A percentile compares a stretch with the other conserved stretches of the same genome.
Evolutionary conservation across 805 yeast species (phyloP).

Genomic region (Wickerhamiella musiphila): DNA sequence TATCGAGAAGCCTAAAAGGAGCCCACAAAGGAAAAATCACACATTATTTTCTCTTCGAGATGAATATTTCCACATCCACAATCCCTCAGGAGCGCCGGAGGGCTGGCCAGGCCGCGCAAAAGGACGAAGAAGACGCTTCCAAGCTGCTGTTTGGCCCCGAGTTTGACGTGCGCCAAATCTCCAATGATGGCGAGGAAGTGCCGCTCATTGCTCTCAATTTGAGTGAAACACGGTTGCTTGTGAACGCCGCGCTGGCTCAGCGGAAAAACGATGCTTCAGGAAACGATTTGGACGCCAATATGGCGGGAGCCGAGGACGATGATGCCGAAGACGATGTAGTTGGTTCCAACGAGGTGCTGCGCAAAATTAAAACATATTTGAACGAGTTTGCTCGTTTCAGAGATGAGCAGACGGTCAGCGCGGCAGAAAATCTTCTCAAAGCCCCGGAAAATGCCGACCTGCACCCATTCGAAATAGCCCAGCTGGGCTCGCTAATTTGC

Average conservation of each 20-base stretch:
- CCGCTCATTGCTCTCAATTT: conserved; percentile 72
- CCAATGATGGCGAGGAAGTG: conserved; percentile 62
- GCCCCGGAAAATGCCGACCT: conserved; percentile 54
- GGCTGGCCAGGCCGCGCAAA: conserved; percentile 22
- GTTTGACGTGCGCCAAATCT: conserved; percentile 62
- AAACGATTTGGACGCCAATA: conserved; percentile 20
- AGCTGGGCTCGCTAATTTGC: conserved; percentile 72
- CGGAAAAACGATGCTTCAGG: conserved; percentile 32
- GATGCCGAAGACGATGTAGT: conserved; percentile 18
- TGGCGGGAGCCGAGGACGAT: conserved; percentile 18
- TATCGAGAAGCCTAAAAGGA: too few species aligned
- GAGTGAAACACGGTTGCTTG: conserved; percentile 76
- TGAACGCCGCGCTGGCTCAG: conserved; percentile 76
- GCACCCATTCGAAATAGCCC: conserved; percentile 94
- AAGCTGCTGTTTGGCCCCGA: conserved; percentile 81
- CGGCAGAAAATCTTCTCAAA: conserved; percentile 73
- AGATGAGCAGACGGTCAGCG: conserved; percentile 81
- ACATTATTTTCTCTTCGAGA: too few species aligned
- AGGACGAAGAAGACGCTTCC: conserved; percentile 84
- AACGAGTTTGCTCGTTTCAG: conserved; percentile 77
- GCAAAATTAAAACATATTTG: conserved; percentile 78
- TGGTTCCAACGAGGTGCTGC: conserved; percentile 40
- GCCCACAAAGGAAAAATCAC: too few species aligned
- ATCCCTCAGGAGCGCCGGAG: conserved; percentile 70
- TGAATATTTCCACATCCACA: conserved; percentile 85